A percentile compares a stretch with the other conserved stretches of the same genome.
phyloP scores from a whole-genome alignment of 2,329 filamentous ascomycete genomes.

The Clarireedia monteithiana region DNA sequence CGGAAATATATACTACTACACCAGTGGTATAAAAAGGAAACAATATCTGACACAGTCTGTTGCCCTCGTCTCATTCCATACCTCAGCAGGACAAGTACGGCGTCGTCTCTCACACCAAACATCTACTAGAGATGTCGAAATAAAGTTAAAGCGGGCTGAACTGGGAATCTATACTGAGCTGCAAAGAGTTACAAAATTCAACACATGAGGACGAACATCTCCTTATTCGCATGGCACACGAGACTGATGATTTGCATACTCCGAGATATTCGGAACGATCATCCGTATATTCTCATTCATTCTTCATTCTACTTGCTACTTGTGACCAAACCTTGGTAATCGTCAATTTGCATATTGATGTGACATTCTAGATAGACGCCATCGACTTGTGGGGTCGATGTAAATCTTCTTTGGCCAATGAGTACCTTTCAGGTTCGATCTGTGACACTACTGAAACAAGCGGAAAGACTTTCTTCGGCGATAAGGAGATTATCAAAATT shows the following conservation, averaged over 20 bases:
- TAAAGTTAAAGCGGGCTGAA: not conserved
- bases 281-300: not conserved
- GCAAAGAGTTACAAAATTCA: too few species aligned
- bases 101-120: not conserved
- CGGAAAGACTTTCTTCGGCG: not conserved
- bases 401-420: not conserved
- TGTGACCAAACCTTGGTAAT: not conserved
- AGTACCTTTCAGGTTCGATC: not conserved
- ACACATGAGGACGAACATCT: too few species aligned
- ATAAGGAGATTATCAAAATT: not conserved
- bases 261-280: too few species aligned
- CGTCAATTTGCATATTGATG: conserved; percentile 1
- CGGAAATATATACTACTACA: too few species aligned
- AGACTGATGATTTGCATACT: not conserved
- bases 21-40: not conserved
- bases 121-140: not conserved
- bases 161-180: too few species aligned
- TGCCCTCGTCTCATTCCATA: not conserved
- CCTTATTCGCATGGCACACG: not conserved
- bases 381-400: not conserved
- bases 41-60: not conserved
- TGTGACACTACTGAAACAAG: conserved; percentile 6
- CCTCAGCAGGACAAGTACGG: not conserved
- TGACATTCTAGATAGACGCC: conserved; percentile 5
- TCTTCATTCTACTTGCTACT: not conserved